Percentiles rank a stretch among this genome's conserved stretches.
Evolutionary conservation across 495 filamentous ascomycete genomes (phyloP).

Genomic region (Patellaria atrata): DNA sequence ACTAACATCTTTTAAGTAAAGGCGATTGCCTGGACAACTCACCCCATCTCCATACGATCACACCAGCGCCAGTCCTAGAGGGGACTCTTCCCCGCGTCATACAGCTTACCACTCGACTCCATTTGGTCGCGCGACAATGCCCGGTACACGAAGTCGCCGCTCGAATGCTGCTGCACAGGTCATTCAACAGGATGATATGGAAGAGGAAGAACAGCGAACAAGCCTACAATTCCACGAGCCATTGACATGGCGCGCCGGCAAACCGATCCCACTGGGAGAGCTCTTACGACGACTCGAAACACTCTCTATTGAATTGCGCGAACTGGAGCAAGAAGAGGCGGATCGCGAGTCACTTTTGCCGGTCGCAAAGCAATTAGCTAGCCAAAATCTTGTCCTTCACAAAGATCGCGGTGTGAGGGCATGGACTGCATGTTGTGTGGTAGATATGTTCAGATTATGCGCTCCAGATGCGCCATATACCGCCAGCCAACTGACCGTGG

Average conservation of each 20-base stretch:
- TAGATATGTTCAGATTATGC: slow-evolving; percentile 86
- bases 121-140: neutral
- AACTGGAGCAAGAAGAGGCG: slow-evolving; percentile 76
- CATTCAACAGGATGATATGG: slow-evolving; percentile 10
- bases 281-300: slow-evolving; percentile 66
- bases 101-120: neutral
- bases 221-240: slow-evolving; percentile 66
- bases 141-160: slow-evolving; percentile 14
- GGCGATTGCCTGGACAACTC: too few relatives aligned
- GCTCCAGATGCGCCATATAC: slow-evolving; percentile 95
- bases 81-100: slow-evolving; percentile 1
- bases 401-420: slow-evolving; percentile 89
- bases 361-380: slow-evolving; percentile 80
- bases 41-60: too few relatives aligned
- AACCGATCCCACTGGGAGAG: slow-evolving; percentile 67
- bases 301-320: slow-evolving; percentile 69
- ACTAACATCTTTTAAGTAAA: too few relatives aligned
- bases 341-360: slow-evolving; percentile 65
- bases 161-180: slow-evolving; percentile 17
- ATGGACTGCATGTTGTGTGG: slow-evolving; percentile 74
- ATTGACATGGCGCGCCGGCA: slow-evolving; percentile 84
- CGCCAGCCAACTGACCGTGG: slow-evolving; percentile 76
- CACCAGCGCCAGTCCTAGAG: too few relatives aligned
- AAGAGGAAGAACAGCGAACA: slow-evolving; percentile 19
- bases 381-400: slow-evolving; percentile 66